Evolutionary conservation across 148 eudicot genomes (phyloP).

Genomic region (Chenopodium quinoa): DNA sequence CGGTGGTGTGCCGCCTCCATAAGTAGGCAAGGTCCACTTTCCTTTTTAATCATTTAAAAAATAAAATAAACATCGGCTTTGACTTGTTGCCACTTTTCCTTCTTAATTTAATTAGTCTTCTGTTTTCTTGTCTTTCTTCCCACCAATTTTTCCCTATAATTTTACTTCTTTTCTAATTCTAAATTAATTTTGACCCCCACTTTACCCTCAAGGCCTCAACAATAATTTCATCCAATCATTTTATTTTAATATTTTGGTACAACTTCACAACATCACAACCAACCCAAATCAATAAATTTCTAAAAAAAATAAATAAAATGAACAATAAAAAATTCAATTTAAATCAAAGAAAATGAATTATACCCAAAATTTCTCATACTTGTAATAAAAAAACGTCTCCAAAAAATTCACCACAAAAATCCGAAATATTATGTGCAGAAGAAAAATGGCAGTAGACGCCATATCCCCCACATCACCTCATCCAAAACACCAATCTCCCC

Average conservation of each 20-base stretch:
- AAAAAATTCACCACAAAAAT: too few relatives aligned
- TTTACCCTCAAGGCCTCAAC: too few relatives aligned
- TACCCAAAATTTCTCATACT: not conserved
- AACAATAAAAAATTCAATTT: too few relatives aligned
- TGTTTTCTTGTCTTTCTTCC: not conserved
- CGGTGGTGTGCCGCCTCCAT: not conserved
- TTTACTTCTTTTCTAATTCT: too few relatives aligned
- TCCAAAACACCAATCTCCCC: not conserved
- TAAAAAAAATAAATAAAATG: too few relatives aligned
- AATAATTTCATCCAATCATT: too few relatives aligned
- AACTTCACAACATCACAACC: not conserved
- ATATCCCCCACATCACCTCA: constrained; percentile 14
- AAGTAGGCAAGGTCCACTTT: not conserved
- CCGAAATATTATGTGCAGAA: constrained; percentile 35
- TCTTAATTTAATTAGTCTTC: too few relatives aligned
- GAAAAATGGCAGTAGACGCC: constrained; percentile 32
- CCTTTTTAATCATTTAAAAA: not conserved
- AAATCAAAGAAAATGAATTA: too few relatives aligned
- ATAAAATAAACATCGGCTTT: too few relatives aligned
- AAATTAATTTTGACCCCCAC: not conserved
- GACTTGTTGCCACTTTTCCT: not conserved
- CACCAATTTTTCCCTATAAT: not conserved
- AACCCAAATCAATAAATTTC: too few relatives aligned
- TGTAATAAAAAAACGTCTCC: too few relatives aligned
- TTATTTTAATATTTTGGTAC: not conserved